phyloP scores from a whole-genome alignment of 306 rosid species.

The Notholithocarpus densiflorus region DNA sequence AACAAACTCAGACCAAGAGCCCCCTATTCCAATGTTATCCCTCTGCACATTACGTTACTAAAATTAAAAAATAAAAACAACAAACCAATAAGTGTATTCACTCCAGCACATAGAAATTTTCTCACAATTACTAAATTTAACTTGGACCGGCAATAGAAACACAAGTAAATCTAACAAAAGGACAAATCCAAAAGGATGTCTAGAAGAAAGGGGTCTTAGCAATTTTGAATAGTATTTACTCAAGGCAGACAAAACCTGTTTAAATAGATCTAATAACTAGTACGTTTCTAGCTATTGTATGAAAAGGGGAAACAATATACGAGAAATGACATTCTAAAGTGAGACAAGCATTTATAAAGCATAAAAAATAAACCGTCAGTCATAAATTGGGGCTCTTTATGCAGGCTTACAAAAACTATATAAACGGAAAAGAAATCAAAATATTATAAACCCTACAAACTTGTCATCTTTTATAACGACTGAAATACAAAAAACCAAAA shows the following conservation, averaged over 20 bases:
- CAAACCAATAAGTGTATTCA: background rate
- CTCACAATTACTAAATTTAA: background rate
- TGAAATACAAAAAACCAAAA: background rate
- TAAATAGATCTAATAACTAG: background rate
- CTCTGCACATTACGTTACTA: constrained; percentile 44
- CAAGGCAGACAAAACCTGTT: background rate
- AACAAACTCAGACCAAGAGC: constrained; percentile 71
- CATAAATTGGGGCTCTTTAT: background rate
- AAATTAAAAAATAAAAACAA: background rate
- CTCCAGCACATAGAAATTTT: background rate
- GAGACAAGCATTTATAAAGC: background rate
- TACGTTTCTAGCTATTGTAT: background rate
- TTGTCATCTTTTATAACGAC: background rate
- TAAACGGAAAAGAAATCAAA: background rate
- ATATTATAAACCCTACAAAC: background rate
- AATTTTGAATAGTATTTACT: background rate
- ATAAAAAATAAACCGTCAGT: background rate
- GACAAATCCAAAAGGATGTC: background rate
- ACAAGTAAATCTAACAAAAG: constrained; percentile 5
- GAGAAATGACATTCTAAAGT: background rate
- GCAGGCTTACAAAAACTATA: background rate
- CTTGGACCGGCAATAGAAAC: background rate
- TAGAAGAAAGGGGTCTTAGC: background rate
- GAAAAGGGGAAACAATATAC: background rate
- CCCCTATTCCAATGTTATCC: constrained; percentile 85